Conservation (phyloP, 2,329 filamentous ascomycete genomes). For the Pseudogymnoascus sp. region DNA sequence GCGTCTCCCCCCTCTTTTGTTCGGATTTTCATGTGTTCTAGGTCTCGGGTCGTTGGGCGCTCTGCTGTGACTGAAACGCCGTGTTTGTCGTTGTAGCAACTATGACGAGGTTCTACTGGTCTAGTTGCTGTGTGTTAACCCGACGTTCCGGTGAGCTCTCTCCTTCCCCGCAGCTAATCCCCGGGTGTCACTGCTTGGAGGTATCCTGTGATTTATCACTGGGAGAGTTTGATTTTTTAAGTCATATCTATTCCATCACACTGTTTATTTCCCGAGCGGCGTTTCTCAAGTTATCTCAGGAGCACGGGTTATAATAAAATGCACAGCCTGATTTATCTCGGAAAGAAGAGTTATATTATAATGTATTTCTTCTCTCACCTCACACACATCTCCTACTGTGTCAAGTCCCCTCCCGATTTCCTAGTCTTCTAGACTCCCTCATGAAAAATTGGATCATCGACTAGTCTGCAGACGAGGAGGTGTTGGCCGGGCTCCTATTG, state of each 20-base stretch:
- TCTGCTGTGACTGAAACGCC: not conserved
- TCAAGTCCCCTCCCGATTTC: too few relatives aligned
- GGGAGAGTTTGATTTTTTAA: not conserved
- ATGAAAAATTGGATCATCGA: too few relatives aligned
- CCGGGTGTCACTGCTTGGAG: not conserved
- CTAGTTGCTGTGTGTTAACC: not conserved
- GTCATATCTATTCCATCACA: not conserved
- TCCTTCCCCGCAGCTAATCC: not conserved
- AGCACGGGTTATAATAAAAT: not conserved
- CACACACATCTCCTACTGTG: not conserved
- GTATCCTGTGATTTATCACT: not conserved
- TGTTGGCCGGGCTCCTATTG: too few relatives aligned
- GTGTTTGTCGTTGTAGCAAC: not conserved
- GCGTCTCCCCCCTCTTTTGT: not conserved
- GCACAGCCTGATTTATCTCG: not conserved
- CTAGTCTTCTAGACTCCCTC: too few relatives aligned
- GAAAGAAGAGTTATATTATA: not conserved
- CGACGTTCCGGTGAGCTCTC: not conserved
- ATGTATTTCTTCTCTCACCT: not conserved
- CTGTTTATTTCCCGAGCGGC: not conserved
- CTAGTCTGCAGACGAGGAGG: too few relatives aligned
- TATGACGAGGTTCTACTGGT: not conserved
- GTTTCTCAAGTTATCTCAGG: not conserved
- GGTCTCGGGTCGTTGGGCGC: not conserved
- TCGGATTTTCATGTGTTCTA: not conserved